Evolutionary conservation across 2,329 filamentous ascomycete species (phyloP), one percentile per base, ranked within the genome.

Genomic region (Aphanoascus verrucosus): DNA sequence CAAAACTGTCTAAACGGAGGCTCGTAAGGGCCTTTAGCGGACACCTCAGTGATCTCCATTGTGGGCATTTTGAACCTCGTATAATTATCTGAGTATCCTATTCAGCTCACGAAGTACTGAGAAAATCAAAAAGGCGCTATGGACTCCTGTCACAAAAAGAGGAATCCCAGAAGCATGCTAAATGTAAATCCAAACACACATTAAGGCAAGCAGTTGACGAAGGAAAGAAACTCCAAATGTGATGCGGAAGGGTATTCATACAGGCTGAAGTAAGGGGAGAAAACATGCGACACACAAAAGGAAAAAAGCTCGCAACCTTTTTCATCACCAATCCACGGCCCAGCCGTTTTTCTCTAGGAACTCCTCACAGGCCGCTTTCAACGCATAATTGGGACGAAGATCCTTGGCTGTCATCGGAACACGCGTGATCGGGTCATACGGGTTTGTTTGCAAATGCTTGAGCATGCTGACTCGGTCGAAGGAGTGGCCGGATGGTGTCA

Each of bases 301-400:
- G 11, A 11, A 32, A n/a, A 8, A 8, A 7, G 19, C 7, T 28
- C 23, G 23, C 23, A 28, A 28, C 7, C 2, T 31, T n/a, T 11
- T n/a, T 12, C 23, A 40, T 64, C 60, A 94, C 85, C 86, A 97
- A 66, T 96, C 90, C 38, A 86, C 89, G 0, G 89, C 88, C 87
- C 93, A 95, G 8, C 88, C 90, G 62, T 95, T 96, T 60, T 86
- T 75, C 28, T 86, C 78, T 55, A 96, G 72, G 62, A 94, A 97
- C 60, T 93, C 86, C 44, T 86, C 82, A 64, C 88, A 94, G 0
- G 88, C 91, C 51, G 86, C 79, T 66, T 84, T 88, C 55, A 97
- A 74, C 0, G 79, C 85, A 43, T 94, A 76, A 66, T 97, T 97
- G 0, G 88, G 85, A 41, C 89, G 77, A 52, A 97, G 68, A 43